Percentiles rank a stretch among this genome's conserved stretches.
Conservation (phyloP, 495 filamentous ascomycete species). For the Aspergillus steynii region DNA sequence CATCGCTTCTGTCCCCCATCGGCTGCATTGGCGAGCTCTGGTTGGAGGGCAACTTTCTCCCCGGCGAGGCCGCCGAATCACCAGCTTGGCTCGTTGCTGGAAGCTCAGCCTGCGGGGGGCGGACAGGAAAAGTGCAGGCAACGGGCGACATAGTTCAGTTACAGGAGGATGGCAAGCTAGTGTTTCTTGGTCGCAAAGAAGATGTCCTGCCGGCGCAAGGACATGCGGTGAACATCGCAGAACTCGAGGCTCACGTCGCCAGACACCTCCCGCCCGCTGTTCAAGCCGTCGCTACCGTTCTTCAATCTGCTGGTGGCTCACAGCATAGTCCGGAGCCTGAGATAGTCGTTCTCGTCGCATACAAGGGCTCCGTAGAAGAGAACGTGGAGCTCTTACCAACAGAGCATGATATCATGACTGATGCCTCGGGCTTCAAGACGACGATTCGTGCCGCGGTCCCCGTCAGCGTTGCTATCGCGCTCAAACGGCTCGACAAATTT, state of each 20-base stretch:
- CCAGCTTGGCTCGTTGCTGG: slow-evolving; percentile 39
- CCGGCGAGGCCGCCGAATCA: slow-evolving; percentile 25
- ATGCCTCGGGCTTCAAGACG: slow-evolving; percentile 6
- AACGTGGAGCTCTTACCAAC: slow-evolving; percentile 23
- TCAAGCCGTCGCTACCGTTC: slow-evolving; percentile 27
- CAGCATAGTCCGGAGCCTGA: slow-evolving; percentile 15
- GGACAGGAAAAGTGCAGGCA: slow-evolving; percentile 25
- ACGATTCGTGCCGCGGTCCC: slow-evolving; percentile 24
- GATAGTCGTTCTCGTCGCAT: slow-evolving; percentile 34
- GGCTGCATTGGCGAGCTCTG: slow-evolving; percentile 36
- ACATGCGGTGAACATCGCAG: slow-evolving; percentile 36
- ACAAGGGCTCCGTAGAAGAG: slow-evolving; percentile 19
- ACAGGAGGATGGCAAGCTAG: slow-evolving; percentile 29
- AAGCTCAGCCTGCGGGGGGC: slow-evolving; percentile 27
- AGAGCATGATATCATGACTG: slow-evolving; percentile 19
- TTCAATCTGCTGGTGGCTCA: slow-evolving; percentile 19
- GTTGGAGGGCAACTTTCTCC: slow-evolving; percentile 29
- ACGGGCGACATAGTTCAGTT: slow-evolving; percentile 38
- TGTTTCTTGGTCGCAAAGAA: slow-evolving; percentile 35
- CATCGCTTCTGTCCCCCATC: slow-evolving; percentile 32
- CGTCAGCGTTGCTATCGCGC: slow-evolving; percentile 21
- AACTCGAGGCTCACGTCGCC: slow-evolving; percentile 30
- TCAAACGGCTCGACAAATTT: slow-evolving; percentile 39
- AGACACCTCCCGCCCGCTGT: slow-evolving; percentile 28
- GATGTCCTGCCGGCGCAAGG: slow-evolving; percentile 32